Conservation (phyloP, 805 yeast species). For the Myxozyma monticola region DNA sequence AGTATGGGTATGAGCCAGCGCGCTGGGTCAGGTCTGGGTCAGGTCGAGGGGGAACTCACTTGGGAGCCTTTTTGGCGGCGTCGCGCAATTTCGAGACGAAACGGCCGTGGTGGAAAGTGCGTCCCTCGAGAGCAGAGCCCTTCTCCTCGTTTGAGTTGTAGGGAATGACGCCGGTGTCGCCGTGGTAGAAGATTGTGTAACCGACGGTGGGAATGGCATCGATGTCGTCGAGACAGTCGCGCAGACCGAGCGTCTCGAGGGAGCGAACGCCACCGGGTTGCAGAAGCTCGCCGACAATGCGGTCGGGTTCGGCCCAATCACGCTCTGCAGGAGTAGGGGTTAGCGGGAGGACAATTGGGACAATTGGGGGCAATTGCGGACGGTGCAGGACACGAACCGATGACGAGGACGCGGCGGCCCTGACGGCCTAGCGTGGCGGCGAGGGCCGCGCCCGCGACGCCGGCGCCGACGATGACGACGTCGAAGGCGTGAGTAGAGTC, state of each 20-base stretch:
- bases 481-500: slow-evolving; percentile 51
- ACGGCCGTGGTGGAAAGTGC: slow-evolving; percentile 90
- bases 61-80: slow-evolving; percentile 62
- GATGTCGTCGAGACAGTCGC: slow-evolving; percentile 66
- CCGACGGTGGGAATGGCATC: slow-evolving; percentile 79
- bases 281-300: slow-evolving; percentile 95
- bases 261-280: slow-evolving; percentile 97
- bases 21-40: no score
- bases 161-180: slow-evolving; percentile 57
- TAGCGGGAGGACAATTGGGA: no score
- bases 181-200: slow-evolving; percentile 71
- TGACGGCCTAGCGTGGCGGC: slow-evolving; percentile 89
- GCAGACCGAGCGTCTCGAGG: slow-evolving; percentile 77
- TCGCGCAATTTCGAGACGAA: slow-evolving; percentile 74
- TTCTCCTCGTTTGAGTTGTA: slow-evolving; percentile 52
- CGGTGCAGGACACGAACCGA: slow-evolving; percentile 36
- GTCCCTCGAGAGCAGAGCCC: slow-evolving; percentile 55
- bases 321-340: slow-evolving; percentile 57
- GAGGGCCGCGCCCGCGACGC: slow-evolving; percentile 91
- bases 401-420: slow-evolving; percentile 74
- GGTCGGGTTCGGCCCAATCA: slow-evolving; percentile 88
- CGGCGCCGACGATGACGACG: slow-evolving; percentile 95
- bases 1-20: background rate
- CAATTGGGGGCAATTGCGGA: no score
- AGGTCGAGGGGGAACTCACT: slow-evolving; percentile 23